A percentile compares a stretch with the other conserved stretches of the same genome.
Conservation (phyloP, 2,329 filamentous ascomycete species). For the Gremmenia infestans region DNA sequence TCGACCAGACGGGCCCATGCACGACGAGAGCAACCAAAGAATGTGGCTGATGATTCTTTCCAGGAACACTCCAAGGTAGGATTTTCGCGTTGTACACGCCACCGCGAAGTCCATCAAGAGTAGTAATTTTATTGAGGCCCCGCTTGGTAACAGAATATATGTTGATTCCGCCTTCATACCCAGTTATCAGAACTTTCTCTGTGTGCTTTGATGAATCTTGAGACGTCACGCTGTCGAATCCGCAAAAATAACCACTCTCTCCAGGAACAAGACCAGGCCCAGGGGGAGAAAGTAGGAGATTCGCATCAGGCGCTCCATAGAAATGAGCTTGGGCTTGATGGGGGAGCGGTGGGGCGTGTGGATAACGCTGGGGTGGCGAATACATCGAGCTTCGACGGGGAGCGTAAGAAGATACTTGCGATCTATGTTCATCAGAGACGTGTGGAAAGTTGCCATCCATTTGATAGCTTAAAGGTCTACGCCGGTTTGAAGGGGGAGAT, state of each 20-base stretch:
- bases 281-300: conserved; percentile 48
- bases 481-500: conserved; percentile 33
- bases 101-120: conserved; percentile 72
- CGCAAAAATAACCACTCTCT: conserved; percentile 70
- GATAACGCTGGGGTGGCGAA: conserved; percentile 44
- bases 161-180: conserved; percentile 75
- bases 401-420: conserved; percentile 37
- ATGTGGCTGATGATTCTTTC: conserved; percentile 51
- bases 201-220: conserved; percentile 27
- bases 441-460: conserved; percentile 24
- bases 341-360: conserved; percentile 59
- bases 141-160: conserved; percentile 69
- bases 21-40: conserved; percentile 76
- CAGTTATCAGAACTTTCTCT: conserved; percentile 68
- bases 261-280: conserved; percentile 55
- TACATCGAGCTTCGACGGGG: conserved; percentile 48
- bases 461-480: conserved; percentile 51
- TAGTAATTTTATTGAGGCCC: conserved; percentile 63
- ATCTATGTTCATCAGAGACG: conserved; percentile 45
- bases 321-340: conserved; percentile 75
- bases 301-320: conserved; percentile 69
- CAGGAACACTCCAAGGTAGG: conserved; percentile 59
- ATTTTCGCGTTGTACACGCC: conserved; percentile 80
- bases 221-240: conserved; percentile 64
- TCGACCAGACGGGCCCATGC: conserved; percentile 63